Base-by-base conservation (phyloP, 1,284 basidiomycete genomes). In the Ganoderma lingzhi region DNA sequence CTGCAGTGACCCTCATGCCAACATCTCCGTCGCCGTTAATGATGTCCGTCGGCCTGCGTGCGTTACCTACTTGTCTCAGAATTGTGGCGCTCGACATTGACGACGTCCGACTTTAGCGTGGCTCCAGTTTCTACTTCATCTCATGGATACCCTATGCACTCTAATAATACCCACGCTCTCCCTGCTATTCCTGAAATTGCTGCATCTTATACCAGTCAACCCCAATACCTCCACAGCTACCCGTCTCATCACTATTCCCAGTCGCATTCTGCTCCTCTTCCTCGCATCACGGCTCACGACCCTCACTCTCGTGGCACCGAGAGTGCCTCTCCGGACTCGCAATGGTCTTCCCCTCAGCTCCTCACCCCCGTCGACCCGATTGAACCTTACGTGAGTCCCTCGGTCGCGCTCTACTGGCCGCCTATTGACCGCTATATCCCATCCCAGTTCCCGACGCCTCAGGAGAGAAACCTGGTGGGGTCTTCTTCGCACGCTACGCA, bases 171-270 rank as follows among this genome's bases (percentile, higher is more conserved):
- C 65, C 83, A 82, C 71, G 76, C 82, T 70, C 78, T 90, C 58
- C 82, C 86, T 66, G 84, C 89, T 78, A 88, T 90, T 76, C 86
- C 89, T 76, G 89, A 91, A 78, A 79, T 87, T 67, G 76, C 83
- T 67, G 76, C 85, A 65, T 71, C 76, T 58, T 80, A 80, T 73
- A 76, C 77, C 69, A 73, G 67, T 63, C 75, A 77, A 69, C 32
- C 56, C 44, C 74, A 76, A 48, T 76, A 78, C 65, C 69, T 76
- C 14, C 71, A 73, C 55, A 69, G 66, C 77, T 89, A 90, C 80
- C 82, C 84, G 60, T 77, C 81, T 62, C 88, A 87, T 72, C 88
- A 87, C 73, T 90, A 90, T 71, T 85, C 71, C 14, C 73, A 74
- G 51, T 64, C 71, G 35, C 75, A 76, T 9, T 74, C 76, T 61